A percentile compares a stretch with the other conserved stretches of the same genome.
Evolutionary conservation across 2,329 filamentous ascomycete species (phyloP).

Genomic region (Arachnomyces sp.): DNA sequence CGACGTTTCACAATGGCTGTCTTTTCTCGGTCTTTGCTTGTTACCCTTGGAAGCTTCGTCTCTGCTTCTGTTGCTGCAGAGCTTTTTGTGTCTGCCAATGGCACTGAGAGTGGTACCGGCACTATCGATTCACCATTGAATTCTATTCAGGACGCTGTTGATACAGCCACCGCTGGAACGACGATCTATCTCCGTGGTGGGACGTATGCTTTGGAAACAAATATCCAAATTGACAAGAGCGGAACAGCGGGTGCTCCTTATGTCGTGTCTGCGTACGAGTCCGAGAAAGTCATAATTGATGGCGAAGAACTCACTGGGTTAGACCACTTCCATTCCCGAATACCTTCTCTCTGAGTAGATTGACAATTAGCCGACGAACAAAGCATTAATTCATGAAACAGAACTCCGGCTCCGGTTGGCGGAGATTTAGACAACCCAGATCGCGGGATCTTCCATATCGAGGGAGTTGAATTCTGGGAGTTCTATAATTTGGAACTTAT

Average conservation of each 20-base stretch:
- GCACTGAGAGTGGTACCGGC: constrained; percentile 33
- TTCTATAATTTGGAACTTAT: constrained; percentile 36
- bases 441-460: constrained; percentile 43
- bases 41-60: not conserved
- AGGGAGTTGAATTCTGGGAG: constrained; percentile 40
- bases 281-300: constrained; percentile 41
- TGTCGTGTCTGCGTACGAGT: constrained; percentile 36
- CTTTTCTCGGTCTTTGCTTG: too few species aligned
- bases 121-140: constrained; percentile 35
- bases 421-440: constrained; percentile 34
- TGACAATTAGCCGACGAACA: not conserved
- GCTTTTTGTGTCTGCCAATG: constrained; percentile 42
- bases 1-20: too few species aligned
- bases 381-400: not conserved
- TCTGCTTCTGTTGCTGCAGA: constrained; percentile 20
- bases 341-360: too few species aligned
- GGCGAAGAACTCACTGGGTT: constrained; percentile 30
- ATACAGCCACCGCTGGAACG: constrained; percentile 41
- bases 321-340: not conserved
- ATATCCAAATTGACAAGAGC: constrained; percentile 42
- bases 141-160: constrained; percentile 42
- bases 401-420: constrained; percentile 37
- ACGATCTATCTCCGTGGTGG: constrained; percentile 39
- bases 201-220: constrained; percentile 40
- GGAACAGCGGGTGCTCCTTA: constrained; percentile 36